These are phyloP conservation scores for Fusarium sp. DNA, from an alignment of 2,329 filamentous ascomycete species.

Conservation along the genomic window DNA sequence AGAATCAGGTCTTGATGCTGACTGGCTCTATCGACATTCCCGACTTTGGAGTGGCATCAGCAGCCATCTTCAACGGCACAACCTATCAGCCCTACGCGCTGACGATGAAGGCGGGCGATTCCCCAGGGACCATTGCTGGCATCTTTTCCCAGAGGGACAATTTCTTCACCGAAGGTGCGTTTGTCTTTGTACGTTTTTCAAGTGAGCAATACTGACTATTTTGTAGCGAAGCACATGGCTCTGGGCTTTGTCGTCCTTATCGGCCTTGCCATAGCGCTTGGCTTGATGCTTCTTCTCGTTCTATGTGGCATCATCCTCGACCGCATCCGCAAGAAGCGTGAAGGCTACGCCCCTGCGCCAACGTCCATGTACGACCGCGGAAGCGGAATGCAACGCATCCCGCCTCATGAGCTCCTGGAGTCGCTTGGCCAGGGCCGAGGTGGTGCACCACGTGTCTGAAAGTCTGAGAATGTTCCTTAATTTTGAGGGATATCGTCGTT, in stretches of 20 bases:
- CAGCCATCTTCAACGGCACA: constrained; percentile 88
- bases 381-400: constrained; percentile 68
- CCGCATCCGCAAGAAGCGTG: constrained; percentile 77
- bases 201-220: constrained; percentile 25
- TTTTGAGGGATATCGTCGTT: constrained; percentile 37
- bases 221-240: constrained; percentile 66
- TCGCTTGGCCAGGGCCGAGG: constrained; percentile 61
- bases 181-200: neutral
- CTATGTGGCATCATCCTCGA: constrained; percentile 79
- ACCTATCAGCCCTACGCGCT: constrained; percentile 82
- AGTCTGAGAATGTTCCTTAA: constrained; percentile 4
- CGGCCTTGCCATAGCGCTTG: constrained; percentile 80
- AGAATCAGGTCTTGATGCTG: constrained; percentile 79
- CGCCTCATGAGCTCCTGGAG: constrained; percentile 69
- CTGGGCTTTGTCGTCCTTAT: constrained; percentile 85
- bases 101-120: constrained; percentile 73
- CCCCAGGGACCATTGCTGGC: constrained; percentile 78
- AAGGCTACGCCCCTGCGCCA: constrained; percentile 83
- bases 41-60: constrained; percentile 82
- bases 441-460: constrained; percentile 64
- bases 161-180: constrained; percentile 76
- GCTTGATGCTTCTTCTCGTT: constrained; percentile 80
- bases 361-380: constrained; percentile 71
- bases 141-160: constrained; percentile 86
- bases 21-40: constrained; percentile 85